Evolutionary conservation across 805 yeast genomes (phyloP), one percentile per base, ranked within the genome.

Genomic region (Ogataea zsoltii): DNA sequence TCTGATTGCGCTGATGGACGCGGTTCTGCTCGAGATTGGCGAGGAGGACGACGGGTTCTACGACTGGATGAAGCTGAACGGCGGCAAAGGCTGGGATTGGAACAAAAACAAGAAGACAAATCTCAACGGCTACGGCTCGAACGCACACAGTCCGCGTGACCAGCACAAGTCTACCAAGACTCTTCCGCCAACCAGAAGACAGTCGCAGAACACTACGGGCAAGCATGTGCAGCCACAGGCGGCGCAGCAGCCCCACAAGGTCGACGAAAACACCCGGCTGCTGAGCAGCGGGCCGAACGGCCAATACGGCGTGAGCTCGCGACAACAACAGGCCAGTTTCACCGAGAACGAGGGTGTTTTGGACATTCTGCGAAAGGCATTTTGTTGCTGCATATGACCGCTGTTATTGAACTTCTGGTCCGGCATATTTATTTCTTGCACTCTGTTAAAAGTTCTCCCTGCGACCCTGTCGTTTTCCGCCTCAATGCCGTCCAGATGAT

Each of bases 1-100:
- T 56, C 74, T 83, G 53, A 70, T 85, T 45, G 70, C 75, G 58
- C 67, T 85, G 48, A 77, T 87, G 72, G 76, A 79, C 53, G 75
- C 79, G 7, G 80, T 77, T 3, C 67, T 87, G 54, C 73, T 71
- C 41, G 81, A 78, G 45, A 66, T 79, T 51, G 83, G 83, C 13
- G 79, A 79, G 56, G 60, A 67, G 30, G 81, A 82, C 48, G 89
- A 85, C 60, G 86, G 80, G 10, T 79, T 76, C 51, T 87, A 83
- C 58, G 95, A 87, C 60, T 85, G 95, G 95, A 79, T 83, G 82
- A 82, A 77, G 56, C 74, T 86, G 55, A 86, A 86, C 60, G 80
- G 81, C 41, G 94, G 94, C 38, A 77, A 78, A 61, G 94, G 94
- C 14, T 86, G 94, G 94, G 89, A 85, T 61, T 76, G 87, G 58